Percentiles rank a stretch among this genome's conserved stretches.
These are phyloP conservation scores for Dactylis glomerata DNA, from an alignment of 176 grass and related monocot species.

Conservation along the genomic window DNA sequence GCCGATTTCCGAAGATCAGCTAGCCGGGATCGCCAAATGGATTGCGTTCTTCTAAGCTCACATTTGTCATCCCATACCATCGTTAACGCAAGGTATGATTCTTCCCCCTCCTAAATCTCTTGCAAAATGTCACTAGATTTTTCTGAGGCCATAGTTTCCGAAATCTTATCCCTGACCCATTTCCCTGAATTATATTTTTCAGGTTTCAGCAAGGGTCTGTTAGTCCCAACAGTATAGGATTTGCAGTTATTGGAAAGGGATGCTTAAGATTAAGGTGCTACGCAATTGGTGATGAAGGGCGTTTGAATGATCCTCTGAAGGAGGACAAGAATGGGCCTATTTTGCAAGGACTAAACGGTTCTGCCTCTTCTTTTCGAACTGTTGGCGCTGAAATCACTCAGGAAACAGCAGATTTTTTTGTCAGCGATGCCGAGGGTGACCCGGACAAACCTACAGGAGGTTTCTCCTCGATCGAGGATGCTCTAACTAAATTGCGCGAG, in stretches of 20 bases:
- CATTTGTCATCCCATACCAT: conserved; percentile 30
- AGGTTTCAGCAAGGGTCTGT: conserved; percentile 53
- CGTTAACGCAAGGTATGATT: conserved; percentile 48
- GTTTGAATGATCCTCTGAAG: conserved; percentile 41
- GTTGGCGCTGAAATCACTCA: conserved; percentile 86
- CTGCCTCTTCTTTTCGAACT: conserved; percentile 48
- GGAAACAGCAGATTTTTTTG: conserved; percentile 79
- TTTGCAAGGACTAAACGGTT: conserved; percentile 36
- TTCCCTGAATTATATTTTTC: background rate
- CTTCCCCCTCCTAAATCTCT: background rate
- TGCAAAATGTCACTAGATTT: background rate
- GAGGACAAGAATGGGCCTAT: conserved; percentile 58
- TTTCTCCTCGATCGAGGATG: conserved; percentile 80
- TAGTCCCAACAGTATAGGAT: conserved; percentile 47
- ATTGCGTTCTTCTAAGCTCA: conserved; percentile 60
- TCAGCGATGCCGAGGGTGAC: conserved; percentile 78
- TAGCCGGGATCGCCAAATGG: conserved; percentile 47
- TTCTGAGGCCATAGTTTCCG: background rate
- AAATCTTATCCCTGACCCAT: background rate
- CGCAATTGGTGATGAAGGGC: conserved; percentile 40
- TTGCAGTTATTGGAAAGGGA: conserved; percentile 52
- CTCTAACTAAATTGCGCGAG: conserved; percentile 50
- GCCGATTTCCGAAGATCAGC: conserved; percentile 1
- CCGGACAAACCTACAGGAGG: conserved; percentile 74
- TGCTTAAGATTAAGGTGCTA: conserved; percentile 58